Base-by-base conservation (phyloP, 306 rosid genomes). In the Gillenia trifoliata region DNA sequence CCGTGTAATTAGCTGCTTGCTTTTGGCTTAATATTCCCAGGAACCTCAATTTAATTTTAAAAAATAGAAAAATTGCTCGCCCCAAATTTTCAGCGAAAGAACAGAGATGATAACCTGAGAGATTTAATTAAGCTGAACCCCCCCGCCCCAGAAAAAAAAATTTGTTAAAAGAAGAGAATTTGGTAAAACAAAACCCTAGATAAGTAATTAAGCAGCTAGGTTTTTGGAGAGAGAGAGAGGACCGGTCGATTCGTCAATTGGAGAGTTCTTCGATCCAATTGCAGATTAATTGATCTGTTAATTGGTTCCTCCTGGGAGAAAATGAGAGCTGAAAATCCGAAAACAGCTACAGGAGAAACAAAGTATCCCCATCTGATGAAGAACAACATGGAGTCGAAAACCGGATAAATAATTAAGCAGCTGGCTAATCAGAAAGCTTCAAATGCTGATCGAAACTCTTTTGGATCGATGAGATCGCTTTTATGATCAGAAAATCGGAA, bases 181-280 rank as follows among this genome's bases (percentile, higher is more conserved):
- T 13, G 71, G n/a, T 66, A 66, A 22, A 16, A 33, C 28, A 49
- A 65, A 65, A 65, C 78, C 78, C 78, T 75, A 75, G 52, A 36
- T 52, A 28, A 28, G 13, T 22, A 19, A 56, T 70, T 31, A 4
- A 61, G 52, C 52, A 54, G 78, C 52, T 74, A 64, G 70, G 34
- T 38, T 64, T 30, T 31, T 12, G 15, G 7, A 31, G 17, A 47
- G 26, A 4, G 11, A 26, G 49, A 55, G 29, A 22, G 3, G 65
- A 56, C 17, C 34, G 23, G 11, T 70, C 3, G 19, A 47, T 12
- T 41, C 22, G 50, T 12, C 17, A 22, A 34, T 36, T 0, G 33
- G 17, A 16, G 65, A 28, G n/a, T 33, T 8, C 1, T 54, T 11
- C 17, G 47, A 70, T 5, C 43, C 6, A 70, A 70, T 50, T 52